phyloP scores from a whole-genome alignment of 805 yeast species.

The Candida ponderosae region DNA sequence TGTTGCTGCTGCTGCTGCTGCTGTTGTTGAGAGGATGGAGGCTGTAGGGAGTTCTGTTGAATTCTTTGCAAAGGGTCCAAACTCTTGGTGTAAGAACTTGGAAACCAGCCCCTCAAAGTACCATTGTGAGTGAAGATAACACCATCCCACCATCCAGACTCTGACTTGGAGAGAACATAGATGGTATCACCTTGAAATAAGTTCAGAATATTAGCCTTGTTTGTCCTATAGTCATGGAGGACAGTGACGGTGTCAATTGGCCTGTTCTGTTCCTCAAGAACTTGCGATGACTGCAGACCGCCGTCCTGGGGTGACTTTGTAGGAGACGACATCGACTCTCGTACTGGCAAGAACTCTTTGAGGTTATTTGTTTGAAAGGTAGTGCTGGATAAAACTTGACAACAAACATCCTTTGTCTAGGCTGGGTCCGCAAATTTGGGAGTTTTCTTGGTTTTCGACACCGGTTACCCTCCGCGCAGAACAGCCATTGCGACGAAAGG shows the following conservation, averaged over 20 bases:
- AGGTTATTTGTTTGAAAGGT: too few relatives aligned
- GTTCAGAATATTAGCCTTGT: conserved; percentile 42
- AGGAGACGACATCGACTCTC: background rate
- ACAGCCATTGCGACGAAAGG: too few relatives aligned
- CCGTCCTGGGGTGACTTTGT: background rate
- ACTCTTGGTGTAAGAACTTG: conserved; percentile 48
- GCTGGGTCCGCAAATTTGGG: too few relatives aligned
- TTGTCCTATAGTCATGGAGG: conserved; percentile 45
- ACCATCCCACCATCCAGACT: conserved; percentile 88
- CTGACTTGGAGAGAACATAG: conserved; percentile 56
- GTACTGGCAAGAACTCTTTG: too few relatives aligned
- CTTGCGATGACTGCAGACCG: background rate
- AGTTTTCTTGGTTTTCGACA: too few relatives aligned
- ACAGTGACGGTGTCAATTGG: conserved; percentile 55
- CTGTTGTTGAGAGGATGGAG: conserved; percentile 18
- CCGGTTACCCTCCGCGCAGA: too few relatives aligned
- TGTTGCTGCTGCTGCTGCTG: conserved; percentile 15
- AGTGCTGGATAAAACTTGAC: too few relatives aligned
- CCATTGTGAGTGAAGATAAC: conserved; percentile 26
- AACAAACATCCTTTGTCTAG: too few relatives aligned
- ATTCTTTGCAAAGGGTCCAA: conserved; percentile 11
- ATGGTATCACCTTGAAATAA: conserved; percentile 61
- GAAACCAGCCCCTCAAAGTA: conserved; percentile 76
- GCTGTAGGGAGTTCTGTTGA: conserved; percentile 3
- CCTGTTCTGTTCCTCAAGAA: conserved; percentile 6